Evolutionary conservation across 768 basidiomycete genomes (phyloP), one percentile per base, ranked within the genome.

Genomic region (Mycena vitilis): DNA sequence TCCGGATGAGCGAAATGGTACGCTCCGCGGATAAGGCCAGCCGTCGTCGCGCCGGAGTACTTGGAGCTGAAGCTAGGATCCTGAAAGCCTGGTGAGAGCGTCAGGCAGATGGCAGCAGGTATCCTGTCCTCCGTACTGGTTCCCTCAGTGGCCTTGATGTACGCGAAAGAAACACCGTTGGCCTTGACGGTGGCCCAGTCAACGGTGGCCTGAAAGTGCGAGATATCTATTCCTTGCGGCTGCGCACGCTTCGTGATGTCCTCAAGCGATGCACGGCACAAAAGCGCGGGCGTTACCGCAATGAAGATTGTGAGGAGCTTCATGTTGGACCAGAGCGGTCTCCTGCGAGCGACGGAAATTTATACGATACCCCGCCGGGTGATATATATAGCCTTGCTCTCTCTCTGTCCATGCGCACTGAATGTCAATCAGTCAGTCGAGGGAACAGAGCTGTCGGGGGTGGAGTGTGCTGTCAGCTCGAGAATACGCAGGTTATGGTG

Each of bases 61-160:
- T 40, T 40, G 40, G 40, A 40, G 40, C 40, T 40, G 40, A 40
- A 30, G 5, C 30, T 30, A 30, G 30, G 30, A 30, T 30, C 30
- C 30, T 30, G 30, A 5, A 30, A 30, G 30, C 3, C 30, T 30
- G 30, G 2, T 30, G 30, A 30, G 30, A 30, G 30, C 30, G 30
- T 30, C 5, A 30, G 30, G 30, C 30, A 30, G 5, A 30, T 30
- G 2, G 3, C 53, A n/a, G 2, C 20, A 13, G n/a, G 23, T 20
- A 48, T 36, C 34, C 22, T 15, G 38, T 51, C 30, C 25, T 16
- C 48, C 80, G 63, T 57, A 88, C 87, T 73, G n/a, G 82, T 88
- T 11, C 86, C 86, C 74, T 91, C 89, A 4, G 89, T 91, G 11
- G 89, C 90, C 74, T 91, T 91, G 83, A 91, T 90, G 73, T 83